A percentile compares a stretch with the other conserved stretches of the same genome.
phyloP scores from a whole-genome alignment of 139 green algal genomes.

The Tetraselmis chui region DNA sequence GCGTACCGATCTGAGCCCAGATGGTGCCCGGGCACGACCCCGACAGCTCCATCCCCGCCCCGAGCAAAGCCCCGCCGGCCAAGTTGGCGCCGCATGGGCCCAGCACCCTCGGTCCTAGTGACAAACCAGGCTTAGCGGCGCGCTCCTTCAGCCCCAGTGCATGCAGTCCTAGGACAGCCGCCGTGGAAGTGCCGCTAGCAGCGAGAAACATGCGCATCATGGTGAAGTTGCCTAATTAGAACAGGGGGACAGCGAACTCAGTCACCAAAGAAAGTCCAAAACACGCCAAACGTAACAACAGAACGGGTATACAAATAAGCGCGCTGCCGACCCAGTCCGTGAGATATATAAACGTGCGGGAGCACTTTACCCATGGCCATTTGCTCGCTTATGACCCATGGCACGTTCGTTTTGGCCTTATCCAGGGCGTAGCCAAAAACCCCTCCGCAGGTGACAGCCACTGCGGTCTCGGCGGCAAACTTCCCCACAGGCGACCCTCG shows the following conservation, averaged over 20 bases:
- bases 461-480: not conserved
- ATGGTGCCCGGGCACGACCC: constrained; percentile 7
- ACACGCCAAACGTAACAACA: no score
- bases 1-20: constrained; percentile 3
- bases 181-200: not conserved
- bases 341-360: no score
- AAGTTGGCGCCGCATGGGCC: constrained; percentile 1
- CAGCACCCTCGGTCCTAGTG: not conserved
- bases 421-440: constrained; percentile 4
- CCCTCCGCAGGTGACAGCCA: not conserved
- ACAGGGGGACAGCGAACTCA: no score
- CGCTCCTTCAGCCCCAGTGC: not conserved
- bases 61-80: not conserved
- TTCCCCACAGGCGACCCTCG: no score
- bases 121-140: not conserved
- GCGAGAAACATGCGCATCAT: constrained; percentile 10
- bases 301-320: no score
- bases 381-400: not conserved
- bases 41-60: not conserved
- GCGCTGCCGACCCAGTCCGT: no score
- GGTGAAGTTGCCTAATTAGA: no score
- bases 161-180: not conserved
- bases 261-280: no score
- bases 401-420: constrained; percentile 1
- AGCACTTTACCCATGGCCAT: constrained; percentile 8